Percentiles rank a stretch among this genome's conserved stretches.
Conservation (phyloP, 345 rosid species). For the Hibiscus trionum region DNA sequence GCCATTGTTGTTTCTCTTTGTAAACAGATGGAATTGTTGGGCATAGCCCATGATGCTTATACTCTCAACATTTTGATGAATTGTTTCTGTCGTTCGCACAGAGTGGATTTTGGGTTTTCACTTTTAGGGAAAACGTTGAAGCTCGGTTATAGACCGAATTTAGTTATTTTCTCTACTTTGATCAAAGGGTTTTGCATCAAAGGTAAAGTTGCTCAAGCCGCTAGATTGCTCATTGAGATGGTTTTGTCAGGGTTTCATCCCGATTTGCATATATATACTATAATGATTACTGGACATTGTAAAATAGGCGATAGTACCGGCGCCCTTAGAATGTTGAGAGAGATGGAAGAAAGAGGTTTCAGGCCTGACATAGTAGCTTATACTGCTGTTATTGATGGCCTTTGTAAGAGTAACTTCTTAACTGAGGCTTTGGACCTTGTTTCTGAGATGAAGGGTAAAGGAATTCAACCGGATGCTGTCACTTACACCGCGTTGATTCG, state of each 20-base stretch:
- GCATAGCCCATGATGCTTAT: not conserved
- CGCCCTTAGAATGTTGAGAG: constrained; percentile 14
- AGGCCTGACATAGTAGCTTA: not conserved
- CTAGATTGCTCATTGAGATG: constrained; percentile 7
- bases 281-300: not conserved
- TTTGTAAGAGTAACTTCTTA: not conserved
- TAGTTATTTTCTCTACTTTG: constrained; percentile 6
- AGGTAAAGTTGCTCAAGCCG: constrained; percentile 9
- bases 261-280: constrained; percentile 1
- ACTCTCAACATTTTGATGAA: not conserved
- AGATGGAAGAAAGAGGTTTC: constrained; percentile 10
- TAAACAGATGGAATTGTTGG: not conserved
- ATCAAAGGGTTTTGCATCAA: constrained; percentile 11
- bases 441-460: not conserved
- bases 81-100: constrained; percentile 7
- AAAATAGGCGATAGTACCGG: not conserved
- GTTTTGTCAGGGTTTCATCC: constrained; percentile 2
- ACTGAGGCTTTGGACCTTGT: constrained; percentile 2
- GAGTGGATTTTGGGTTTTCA: not conserved
- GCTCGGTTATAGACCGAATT: not conserved
- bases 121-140: constrained; percentile 1
- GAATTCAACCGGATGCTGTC: no score
- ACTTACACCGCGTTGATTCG: not conserved
- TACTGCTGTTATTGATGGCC: not conserved
- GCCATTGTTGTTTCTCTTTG: not conserved